A percentile compares a stretch with the other conserved stretches of the same genome.
Evolutionary conservation across 2,329 filamentous ascomycete species (phyloP).

Genomic region (Helminthosporium solani): DNA sequence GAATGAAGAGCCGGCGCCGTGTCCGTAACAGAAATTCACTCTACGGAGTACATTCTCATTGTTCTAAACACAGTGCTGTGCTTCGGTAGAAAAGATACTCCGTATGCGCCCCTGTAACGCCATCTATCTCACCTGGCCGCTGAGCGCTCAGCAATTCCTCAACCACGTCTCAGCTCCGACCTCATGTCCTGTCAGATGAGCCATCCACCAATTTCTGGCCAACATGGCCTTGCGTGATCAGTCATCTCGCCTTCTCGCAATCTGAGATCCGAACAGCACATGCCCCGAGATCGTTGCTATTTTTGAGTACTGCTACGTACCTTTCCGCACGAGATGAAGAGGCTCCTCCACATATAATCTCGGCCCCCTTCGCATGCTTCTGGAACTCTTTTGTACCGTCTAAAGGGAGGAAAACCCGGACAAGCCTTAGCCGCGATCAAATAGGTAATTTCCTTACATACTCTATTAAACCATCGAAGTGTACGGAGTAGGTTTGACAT

Average conservation of each 20-base stretch:
- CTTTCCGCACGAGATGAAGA: constrained; percentile 4
- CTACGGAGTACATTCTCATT: constrained; percentile 10
- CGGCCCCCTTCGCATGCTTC: constrained; percentile 12
- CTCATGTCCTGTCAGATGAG: constrained; percentile 9
- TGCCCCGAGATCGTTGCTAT: constrained; percentile 14
- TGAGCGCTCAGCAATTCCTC: constrained; percentile 5
- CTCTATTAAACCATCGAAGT: too few relatives aligned
- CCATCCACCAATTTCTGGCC: constrained; percentile 1
- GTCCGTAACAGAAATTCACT: too few relatives aligned
- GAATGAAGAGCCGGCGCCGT: too few relatives aligned
- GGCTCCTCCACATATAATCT: constrained; percentile 22
- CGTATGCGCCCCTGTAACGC: too few relatives aligned
- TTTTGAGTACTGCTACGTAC: constrained; percentile 21
- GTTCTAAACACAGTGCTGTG: constrained; percentile 10
- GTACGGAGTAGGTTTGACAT: constrained; percentile 13
- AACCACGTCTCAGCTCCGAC: constrained; percentile 15
- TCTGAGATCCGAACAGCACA: constrained; percentile 7
- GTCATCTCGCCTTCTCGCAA: constrained; percentile 13
- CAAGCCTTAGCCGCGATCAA: too few relatives aligned
- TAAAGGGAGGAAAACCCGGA: not conserved
- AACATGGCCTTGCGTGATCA: constrained; percentile 18
- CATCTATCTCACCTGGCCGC: not conserved
- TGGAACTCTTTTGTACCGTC: constrained; percentile 15
- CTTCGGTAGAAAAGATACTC: too few relatives aligned
- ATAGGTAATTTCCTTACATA: not conserved